A percentile compares a stretch with the other conserved stretches of the same genome.
Conservation (phyloP, 306 rosid species). For the Medicago truncatula region MtrunA17r5.0-ANR NC_053042.1:55588001-55588500, state of each 20-base stretch:
- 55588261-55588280: slow-evolving; percentile 33
- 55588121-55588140: slow-evolving; percentile 47
- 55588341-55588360: slow-evolving; percentile 8
- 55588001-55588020: slow-evolving; percentile 94
- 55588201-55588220: slow-evolving; percentile 24
- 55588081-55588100: not conserved
- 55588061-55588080: slow-evolving; percentile 78
- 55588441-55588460: slow-evolving; percentile 36
- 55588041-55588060: slow-evolving; percentile 89
- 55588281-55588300: slow-evolving; percentile 20
- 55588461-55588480: slow-evolving; percentile 53
- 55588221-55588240: slow-evolving; percentile 35
- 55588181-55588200: slow-evolving; percentile 28
- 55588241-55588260: slow-evolving; percentile 39
- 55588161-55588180: slow-evolving; percentile 28
- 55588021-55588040: slow-evolving; percentile 88
- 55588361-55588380: slow-evolving; percentile 14
- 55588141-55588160: slow-evolving; percentile 36
- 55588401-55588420: slow-evolving; percentile 13
- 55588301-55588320: slow-evolving; percentile 24
- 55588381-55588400: slow-evolving; percentile 58
- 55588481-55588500: slow-evolving; percentile 40
- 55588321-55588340: slow-evolving; percentile 18
- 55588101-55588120: slow-evolving; percentile 17
- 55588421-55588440: slow-evolving; percentile 41